Conservation (phyloP, 1,139 yeast genomes). For the Oligophagozyma castellii region DNA sequence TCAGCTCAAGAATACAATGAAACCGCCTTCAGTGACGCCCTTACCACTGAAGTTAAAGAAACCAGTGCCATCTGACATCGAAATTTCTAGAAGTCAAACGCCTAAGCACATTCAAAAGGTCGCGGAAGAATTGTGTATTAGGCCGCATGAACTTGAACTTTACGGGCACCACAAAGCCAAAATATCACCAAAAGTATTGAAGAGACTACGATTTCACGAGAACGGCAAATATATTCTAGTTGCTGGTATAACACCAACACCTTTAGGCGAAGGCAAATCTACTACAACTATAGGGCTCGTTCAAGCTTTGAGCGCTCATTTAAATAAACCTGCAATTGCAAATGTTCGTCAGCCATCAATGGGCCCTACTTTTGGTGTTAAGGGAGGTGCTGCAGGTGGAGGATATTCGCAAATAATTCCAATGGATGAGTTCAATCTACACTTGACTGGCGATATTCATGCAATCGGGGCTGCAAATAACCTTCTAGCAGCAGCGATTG, state of each 20-base stretch:
- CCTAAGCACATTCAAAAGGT: constrained; percentile 77
- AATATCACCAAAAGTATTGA: constrained; percentile 60
- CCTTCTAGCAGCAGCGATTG: constrained; percentile 92
- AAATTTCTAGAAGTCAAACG: constrained; percentile 76
- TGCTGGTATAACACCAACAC: constrained; percentile 97
- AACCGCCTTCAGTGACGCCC: constrained; percentile 29
- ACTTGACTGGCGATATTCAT: constrained; percentile 95
- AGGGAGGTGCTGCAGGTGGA: constrained; percentile 99
- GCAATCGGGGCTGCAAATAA: constrained; percentile 95
- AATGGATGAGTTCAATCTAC: constrained; percentile 98
- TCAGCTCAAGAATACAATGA: constrained; percentile 12
- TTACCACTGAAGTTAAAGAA: constrained; percentile 48
- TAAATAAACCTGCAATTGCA: constrained; percentile 78
- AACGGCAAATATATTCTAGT: constrained; percentile 88
- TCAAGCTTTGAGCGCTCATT: constrained; percentile 90
- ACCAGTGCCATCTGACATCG: constrained; percentile 93
- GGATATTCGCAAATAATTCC: constrained; percentile 98
- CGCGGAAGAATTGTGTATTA: constrained; percentile 75
- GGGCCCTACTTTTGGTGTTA: constrained; percentile 99
- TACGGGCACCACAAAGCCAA: constrained; percentile 86
- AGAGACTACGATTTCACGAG: constrained; percentile 52
- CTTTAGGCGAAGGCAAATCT: constrained; percentile 95
- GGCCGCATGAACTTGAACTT: constrained; percentile 74
- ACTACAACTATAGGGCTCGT: constrained; percentile 95
- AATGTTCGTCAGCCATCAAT: constrained; percentile 96